A percentile compares a stretch with the other conserved stretches of the same genome.
phyloP scores from a whole-genome alignment of 495 filamentous ascomycete genomes.

The Aspergillus olivimuriae region DNA sequence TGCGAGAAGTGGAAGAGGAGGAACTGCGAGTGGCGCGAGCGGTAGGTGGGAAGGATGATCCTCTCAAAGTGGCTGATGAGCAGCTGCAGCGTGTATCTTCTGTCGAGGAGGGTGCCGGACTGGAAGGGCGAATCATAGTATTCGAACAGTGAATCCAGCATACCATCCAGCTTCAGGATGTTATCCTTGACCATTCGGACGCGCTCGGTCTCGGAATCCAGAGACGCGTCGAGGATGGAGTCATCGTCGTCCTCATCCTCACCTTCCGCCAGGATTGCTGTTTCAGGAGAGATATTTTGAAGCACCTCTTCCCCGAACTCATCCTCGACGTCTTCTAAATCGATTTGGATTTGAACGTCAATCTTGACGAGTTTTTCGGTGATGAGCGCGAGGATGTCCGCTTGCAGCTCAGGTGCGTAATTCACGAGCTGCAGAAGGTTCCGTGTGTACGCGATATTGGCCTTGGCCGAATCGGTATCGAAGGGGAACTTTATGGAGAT shows the following conservation, averaged over 20 bases:
- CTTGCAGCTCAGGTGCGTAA: constrained; percentile 74
- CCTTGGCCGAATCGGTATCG: constrained; percentile 61
- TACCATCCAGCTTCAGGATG: constrained; percentile 86
- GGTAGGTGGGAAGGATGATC: constrained; percentile 82
- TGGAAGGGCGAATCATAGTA: constrained; percentile 69
- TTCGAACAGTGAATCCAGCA: constrained; percentile 82
- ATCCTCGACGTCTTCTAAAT: constrained; percentile 80
- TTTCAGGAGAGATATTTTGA: constrained; percentile 31
- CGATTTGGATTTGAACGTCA: constrained; percentile 89
- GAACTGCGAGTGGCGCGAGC: constrained; percentile 81
- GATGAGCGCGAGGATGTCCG: constrained; percentile 76
- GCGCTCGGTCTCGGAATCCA: constrained; percentile 42
- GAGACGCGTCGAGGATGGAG: constrained; percentile 35
- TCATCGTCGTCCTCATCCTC: constrained; percentile 56
- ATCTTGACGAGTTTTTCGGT: constrained; percentile 82
- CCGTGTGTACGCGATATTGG: constrained; percentile 68
- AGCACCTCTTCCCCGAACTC: constrained; percentile 53
- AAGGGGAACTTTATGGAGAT: constrained; percentile 66
- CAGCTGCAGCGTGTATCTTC: constrained; percentile 55
- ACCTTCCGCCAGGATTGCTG: constrained; percentile 30
- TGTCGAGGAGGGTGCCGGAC: constrained; percentile 37
- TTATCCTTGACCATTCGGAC: constrained; percentile 64
- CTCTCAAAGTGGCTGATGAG: constrained; percentile 75
- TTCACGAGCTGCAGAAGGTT: constrained; percentile 68
- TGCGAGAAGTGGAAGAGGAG: constrained; percentile 92